A percentile compares a stretch with the other conserved stretches of the same genome.
Conservation (phyloP, 148 eudicot genomes). For the Nyssa sinensis region DNA sequence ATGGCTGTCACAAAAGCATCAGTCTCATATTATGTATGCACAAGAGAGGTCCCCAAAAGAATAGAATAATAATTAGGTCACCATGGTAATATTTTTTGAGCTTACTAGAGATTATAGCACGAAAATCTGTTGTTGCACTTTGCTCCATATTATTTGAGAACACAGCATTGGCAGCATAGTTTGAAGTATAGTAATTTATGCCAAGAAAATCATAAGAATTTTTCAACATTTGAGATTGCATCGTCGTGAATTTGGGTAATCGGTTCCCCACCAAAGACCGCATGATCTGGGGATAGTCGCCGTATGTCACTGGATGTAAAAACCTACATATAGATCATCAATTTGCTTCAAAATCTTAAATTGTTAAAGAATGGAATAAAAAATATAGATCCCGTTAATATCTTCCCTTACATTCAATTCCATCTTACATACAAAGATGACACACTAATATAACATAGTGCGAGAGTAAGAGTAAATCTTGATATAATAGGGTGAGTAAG, state of each 20-base stretch:
- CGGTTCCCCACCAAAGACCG: constrained; percentile 27
- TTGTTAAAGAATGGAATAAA: neutral
- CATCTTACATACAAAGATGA: too few species aligned
- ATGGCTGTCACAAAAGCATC: neutral
- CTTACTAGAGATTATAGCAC: constrained; percentile 25
- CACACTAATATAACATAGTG: too few species aligned
- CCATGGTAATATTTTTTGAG: neutral
- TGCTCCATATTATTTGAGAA: neutral
- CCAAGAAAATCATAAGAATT: constrained; percentile 54
- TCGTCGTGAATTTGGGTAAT: constrained; percentile 34
- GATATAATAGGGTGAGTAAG: too few species aligned
- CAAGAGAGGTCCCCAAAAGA: neutral
- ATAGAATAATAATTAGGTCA: neutral
- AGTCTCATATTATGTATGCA: neutral
- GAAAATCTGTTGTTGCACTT: constrained; percentile 33
- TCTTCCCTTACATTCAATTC: too few species aligned
- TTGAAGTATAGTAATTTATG: constrained; percentile 49
- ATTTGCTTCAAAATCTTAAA: neutral
- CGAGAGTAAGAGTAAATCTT: too few species aligned
- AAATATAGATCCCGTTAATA: too few species aligned
- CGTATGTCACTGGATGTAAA: constrained; percentile 43
- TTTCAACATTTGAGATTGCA: constrained; percentile 29
- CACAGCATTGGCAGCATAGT: constrained; percentile 27
- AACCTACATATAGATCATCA: constrained; percentile 33
- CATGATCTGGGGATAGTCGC: constrained; percentile 52